Evolutionary conservation across 106 monocot genomes (phyloP), one percentile per base, ranked within the genome.

Genomic region (Dendrobium officinale): DNA sequence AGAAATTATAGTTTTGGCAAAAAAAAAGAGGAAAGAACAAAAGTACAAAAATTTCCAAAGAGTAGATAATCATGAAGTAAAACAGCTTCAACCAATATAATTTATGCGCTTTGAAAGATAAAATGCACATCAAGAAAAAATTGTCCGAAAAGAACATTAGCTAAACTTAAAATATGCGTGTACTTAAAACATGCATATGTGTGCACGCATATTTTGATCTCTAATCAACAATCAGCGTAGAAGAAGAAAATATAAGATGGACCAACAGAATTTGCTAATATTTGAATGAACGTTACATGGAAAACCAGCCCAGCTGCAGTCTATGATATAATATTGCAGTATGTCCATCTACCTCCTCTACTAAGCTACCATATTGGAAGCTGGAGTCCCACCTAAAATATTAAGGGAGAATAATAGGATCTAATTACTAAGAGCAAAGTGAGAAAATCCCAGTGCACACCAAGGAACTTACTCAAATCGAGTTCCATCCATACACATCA

Each of bases 261-360:
- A 43, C 19, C 74, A 75, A 75, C 6, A 43, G 2, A 75, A 75
- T 20, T 72, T 9, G 13, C 22, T 61, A 61, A 61, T 61, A n/a
- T 61, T 61, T 51, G 15, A 74, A 44, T n/a, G 55, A 75, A 15
- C 22, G 80, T 90, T 90, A 97, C 98, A 87, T 89, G 51, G 92
- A 87, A 56, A 90, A 99, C 95, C 95, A 99, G 77, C 95, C 89
- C 18, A 99, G 87, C 83, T 95, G 98, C 73, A 99, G 81, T 73
- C 92, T 92, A 66, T 99, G 98, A 81, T 99, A 95, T 66, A 99
- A 79, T 78, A 99, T 87, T 56, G 91, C 92, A 80, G 98, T 99
- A 84, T 99, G 98, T 44, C 98, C 98, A 86, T 99, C 98, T 33
- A 99, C 98, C 87, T 99, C 98, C 84, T 99, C 95, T 17, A 99